phyloP scores from a whole-genome alignment of 176 grass and related monocot species.

The Cenchrus purpureus region DNA sequence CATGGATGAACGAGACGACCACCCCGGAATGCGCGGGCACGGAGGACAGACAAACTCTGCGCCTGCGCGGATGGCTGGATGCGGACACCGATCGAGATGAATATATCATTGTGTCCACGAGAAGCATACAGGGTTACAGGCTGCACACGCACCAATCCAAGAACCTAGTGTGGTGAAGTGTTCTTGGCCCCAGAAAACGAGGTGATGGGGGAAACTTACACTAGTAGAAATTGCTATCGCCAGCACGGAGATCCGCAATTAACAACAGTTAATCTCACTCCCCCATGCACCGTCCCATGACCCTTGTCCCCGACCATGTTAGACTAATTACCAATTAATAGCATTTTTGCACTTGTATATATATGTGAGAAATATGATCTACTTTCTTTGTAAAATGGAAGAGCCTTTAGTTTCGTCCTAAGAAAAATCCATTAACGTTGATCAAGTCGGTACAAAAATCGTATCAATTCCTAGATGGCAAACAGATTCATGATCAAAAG shows the following conservation, averaged over 20 bases:
- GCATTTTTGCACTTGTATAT: neutral
- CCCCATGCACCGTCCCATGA: conserved; percentile 51
- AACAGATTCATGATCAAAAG: too few relatives aligned
- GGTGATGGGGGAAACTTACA: neutral
- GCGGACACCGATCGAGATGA: conserved; percentile 22
- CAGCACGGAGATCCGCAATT: neutral
- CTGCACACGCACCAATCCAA: neutral
- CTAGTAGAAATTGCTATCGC: neutral
- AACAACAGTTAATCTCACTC: neutral
- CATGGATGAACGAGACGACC: conserved; percentile 8
- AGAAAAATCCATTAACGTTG: too few relatives aligned
- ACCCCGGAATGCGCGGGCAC: neutral
- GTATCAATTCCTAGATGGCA: too few relatives aligned
- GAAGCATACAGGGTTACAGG: neutral
- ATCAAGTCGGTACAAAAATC: too few relatives aligned
- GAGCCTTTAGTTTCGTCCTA: too few relatives aligned
- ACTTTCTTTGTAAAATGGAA: too few relatives aligned
- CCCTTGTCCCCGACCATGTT: neutral
- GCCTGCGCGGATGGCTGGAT: neutral
- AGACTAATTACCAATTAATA: too few relatives aligned
- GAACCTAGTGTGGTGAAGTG: neutral
- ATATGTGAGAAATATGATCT: too few relatives aligned
- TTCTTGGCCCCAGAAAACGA: neutral
- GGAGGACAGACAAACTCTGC: conserved; percentile 37
- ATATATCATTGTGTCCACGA: neutral